These are phyloP conservation scores for Aspergillus piperis DNA, from an alignment of 2,329 filamentous ascomycete species.

Conservation along the genomic window DNA sequence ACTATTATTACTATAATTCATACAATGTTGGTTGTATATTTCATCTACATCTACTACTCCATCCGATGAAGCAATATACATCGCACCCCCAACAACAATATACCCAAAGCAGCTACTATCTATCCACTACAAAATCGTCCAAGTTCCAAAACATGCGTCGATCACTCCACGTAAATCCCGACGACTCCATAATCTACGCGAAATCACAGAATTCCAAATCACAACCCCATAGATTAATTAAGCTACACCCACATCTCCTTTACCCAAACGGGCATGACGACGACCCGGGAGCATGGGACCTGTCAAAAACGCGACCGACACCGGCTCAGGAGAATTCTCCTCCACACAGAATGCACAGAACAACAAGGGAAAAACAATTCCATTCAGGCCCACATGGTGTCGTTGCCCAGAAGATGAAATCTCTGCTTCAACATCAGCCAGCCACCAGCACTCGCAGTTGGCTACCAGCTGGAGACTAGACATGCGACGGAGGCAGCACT, in stretches of 20 bases:
- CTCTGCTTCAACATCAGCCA: neutral
- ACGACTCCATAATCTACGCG: neutral
- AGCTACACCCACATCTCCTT: neutral
- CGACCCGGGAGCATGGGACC: neutral
- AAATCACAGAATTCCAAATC: slow-evolving; percentile 6
- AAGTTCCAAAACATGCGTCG: neutral
- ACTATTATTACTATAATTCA: no score
- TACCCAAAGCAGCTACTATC: neutral
- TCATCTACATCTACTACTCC: no score
- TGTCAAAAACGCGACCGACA: slow-evolving; percentile 2
- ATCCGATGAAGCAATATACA: neutral
- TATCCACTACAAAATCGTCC: no score
- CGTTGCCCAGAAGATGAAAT: neutral
- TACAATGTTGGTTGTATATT: no score
- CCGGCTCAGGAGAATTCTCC: neutral
- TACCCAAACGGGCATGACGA: neutral
- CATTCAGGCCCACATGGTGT: slow-evolving; percentile 3
- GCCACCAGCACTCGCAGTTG: neutral
- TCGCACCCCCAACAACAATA: neutral
- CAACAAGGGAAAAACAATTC: neutral
- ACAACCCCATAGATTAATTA: neutral
- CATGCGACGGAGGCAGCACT: neutral
- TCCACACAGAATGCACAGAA: neutral
- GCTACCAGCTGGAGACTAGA: no score
- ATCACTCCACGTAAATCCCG: neutral